Evolutionary conservation across 2,329 filamentous ascomycete genomes (phyloP).

Genomic region (Stagonosporopsis vannaccii): DNA sequence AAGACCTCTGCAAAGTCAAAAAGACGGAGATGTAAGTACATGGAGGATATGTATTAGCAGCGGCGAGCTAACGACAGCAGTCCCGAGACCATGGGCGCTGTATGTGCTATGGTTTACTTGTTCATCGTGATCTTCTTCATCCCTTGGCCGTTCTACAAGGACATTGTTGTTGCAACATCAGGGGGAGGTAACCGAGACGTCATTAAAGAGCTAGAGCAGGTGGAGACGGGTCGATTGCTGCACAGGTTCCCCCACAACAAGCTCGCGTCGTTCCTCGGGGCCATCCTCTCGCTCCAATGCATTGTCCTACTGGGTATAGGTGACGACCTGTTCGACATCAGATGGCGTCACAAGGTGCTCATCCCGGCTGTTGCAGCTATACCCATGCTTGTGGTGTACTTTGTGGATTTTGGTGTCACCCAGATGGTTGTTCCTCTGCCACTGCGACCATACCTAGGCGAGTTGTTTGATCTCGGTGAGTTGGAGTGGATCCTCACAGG

Average conservation of each 20-base stretch:
- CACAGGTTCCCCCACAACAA: slow-evolving; percentile 96
- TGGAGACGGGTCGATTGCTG: slow-evolving; percentile 83
- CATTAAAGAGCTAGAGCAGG: slow-evolving; percentile 73
- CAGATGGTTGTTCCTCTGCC: slow-evolving; percentile 90
- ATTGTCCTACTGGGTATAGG: slow-evolving; percentile 91
- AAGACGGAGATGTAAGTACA: slow-evolving; percentile 73
- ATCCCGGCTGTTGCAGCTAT: slow-evolving; percentile 94
- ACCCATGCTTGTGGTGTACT: slow-evolving; percentile 94
- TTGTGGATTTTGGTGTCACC: slow-evolving; percentile 97
- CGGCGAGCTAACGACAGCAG: slow-evolving; percentile 50
- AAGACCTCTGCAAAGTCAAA: slow-evolving; percentile 81
- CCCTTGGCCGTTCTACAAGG: slow-evolving; percentile 97
- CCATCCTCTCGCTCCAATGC: slow-evolving; percentile 89
- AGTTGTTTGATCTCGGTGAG: slow-evolving; percentile 77
- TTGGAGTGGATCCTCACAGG: background rate
- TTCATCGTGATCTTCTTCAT: slow-evolving; percentile 90
- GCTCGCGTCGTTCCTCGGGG: slow-evolving; percentile 94
- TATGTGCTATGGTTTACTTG: slow-evolving; percentile 92
- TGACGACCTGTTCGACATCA: slow-evolving; percentile 96
- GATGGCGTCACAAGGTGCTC: slow-evolving; percentile 98
- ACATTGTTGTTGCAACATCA: slow-evolving; percentile 93
- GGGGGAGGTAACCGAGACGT: slow-evolving; percentile 92
- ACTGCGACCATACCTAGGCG: slow-evolving; percentile 82
- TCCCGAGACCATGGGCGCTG: slow-evolving; percentile 94
- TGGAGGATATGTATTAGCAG: background rate